Evolutionary conservation across 148 eudicot genomes (phyloP).

Genomic region (Gaultheria prostrata): DNA sequence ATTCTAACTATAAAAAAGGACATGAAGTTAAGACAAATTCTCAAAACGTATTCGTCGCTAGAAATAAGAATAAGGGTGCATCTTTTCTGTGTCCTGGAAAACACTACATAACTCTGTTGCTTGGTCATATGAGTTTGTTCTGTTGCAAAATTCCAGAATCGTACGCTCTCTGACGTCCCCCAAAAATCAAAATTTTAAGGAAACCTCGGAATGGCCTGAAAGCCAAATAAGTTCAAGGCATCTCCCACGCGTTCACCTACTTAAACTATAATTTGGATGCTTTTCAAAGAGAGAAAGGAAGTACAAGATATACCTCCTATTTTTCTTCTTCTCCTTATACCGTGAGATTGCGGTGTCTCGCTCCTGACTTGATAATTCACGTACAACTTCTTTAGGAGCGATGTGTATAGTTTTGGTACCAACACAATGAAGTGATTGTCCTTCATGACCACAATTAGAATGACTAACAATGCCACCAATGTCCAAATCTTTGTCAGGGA

Average conservation of each 20-base stretch:
- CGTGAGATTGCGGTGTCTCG: conserved; percentile 71
- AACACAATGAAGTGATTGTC: conserved; percentile 21
- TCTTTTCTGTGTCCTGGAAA: neutral
- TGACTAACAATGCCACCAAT: conserved; percentile 29
- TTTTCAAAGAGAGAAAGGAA: neutral
- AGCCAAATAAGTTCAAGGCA: neutral
- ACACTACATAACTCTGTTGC: neutral
- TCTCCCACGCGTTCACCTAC: neutral
- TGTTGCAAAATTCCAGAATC: neutral
- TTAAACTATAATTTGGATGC: neutral
- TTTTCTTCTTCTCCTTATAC: conserved; percentile 85
- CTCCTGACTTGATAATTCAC: conserved; percentile 55
- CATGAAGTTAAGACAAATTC: neutral
- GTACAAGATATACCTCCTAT: conserved; percentile 57
- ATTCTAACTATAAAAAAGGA: neutral
- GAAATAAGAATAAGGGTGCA: neutral
- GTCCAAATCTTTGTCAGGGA: conserved; percentile 49
- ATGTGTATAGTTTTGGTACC: conserved; percentile 26
- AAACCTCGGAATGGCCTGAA: neutral
- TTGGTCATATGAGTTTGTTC: neutral
- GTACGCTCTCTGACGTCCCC: neutral
- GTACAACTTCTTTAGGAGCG: conserved; percentile 36
- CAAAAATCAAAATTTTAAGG: neutral
- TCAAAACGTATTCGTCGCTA: neutral
- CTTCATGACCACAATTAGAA: conserved; percentile 31